Evolutionary conservation across 2,329 filamentous ascomycete genomes (phyloP).

Genomic region (Sclerotiophoma versabilis): DNA sequence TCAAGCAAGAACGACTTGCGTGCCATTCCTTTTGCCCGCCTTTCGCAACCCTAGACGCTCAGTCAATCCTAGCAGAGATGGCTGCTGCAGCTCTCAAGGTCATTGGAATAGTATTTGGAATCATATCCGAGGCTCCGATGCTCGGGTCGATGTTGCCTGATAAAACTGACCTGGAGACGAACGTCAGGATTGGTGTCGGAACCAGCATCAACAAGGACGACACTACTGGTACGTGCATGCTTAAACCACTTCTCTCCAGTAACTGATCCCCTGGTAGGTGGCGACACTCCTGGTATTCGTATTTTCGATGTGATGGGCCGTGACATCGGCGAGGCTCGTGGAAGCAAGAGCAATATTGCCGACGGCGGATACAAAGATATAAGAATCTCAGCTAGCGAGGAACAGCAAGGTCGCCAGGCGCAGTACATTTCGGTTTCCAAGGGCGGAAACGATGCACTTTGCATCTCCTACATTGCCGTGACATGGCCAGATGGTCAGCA

Average conservation of each 20-base stretch:
- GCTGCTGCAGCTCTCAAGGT: conserved; percentile 1
- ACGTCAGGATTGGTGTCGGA: conserved; percentile 7
- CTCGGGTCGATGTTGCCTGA: conserved; percentile 2
- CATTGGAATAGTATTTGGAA: conserved; percentile 1
- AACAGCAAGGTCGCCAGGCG: conserved; percentile 7
- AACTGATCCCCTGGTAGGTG: not conserved
- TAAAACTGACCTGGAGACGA: conserved; percentile 1
- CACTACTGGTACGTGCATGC: not conserved
- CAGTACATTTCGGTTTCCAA: conserved; percentile 20
- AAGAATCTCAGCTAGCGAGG: not conserved
- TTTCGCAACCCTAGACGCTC: not conserved
- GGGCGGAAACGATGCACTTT: conserved; percentile 19
- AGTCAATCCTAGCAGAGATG: not conserved
- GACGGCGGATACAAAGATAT: conserved; percentile 15
- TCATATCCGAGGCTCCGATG: conserved; percentile 5
- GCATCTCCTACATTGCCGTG: conserved; percentile 22
- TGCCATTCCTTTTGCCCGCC: too few species aligned
- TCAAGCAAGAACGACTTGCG: too few species aligned
- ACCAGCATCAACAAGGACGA: conserved; percentile 2
- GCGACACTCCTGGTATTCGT: conserved; percentile 9
- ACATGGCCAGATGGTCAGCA: conserved; percentile 22
- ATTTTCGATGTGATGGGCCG: conserved; percentile 12
- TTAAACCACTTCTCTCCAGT: not conserved
- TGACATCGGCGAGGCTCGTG: conserved; percentile 2
- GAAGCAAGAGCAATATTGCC: conserved; percentile 11